phyloP scores from a whole-genome alignment of 306 rosid species.

The Canavalia gladiata region DNA sequence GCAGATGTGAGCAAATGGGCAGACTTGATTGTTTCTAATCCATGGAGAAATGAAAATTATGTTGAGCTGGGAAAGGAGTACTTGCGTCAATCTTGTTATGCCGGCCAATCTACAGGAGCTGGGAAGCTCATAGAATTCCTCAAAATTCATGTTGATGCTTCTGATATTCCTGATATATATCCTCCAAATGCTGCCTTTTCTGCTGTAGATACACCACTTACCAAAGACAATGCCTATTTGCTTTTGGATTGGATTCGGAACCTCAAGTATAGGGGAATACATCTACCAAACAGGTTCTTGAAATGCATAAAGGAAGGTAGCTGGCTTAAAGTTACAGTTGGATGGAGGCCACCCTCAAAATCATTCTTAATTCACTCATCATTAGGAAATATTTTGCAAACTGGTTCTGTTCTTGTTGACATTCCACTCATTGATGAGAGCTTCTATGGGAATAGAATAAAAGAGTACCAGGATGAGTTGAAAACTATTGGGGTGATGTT shows the following conservation, averaged over 20 bases:
- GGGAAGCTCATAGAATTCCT: slow-evolving; percentile 59
- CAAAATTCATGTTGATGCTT: slow-evolving; percentile 49
- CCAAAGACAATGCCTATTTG: slow-evolving; percentile 64
- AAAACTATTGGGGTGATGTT: slow-evolving; percentile 75
- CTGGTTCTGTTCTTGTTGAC: slow-evolving; percentile 68
- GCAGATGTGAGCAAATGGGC: slow-evolving; percentile 81
- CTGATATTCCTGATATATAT: slow-evolving; percentile 68
- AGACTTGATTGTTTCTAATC: slow-evolving; percentile 62
- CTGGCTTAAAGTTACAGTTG: slow-evolving; percentile 70
- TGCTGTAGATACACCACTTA: slow-evolving; percentile 62
- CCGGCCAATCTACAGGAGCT: slow-evolving; percentile 47
- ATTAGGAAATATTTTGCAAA: slow-evolving; percentile 64
- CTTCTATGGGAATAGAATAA: slow-evolving; percentile 63
- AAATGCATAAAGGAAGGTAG: slow-evolving; percentile 65
- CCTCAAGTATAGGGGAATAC: slow-evolving; percentile 1
- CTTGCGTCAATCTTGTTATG: slow-evolving; percentile 41
- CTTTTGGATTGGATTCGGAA: slow-evolving; percentile 73
- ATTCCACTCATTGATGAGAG: slow-evolving; percentile 69
- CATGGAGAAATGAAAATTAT: slow-evolving; percentile 64
- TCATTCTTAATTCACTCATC: slow-evolving; percentile 65
- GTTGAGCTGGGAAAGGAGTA: slow-evolving; percentile 73
- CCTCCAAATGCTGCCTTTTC: slow-evolving; percentile 69
- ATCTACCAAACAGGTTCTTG: slow-evolving; percentile 57
- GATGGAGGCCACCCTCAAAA: slow-evolving; percentile 67
- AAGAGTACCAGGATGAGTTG: slow-evolving; percentile 64